Evolutionary conservation across 345 rosid species (phyloP).

Genomic region (Excoecaria agallocha): DNA sequence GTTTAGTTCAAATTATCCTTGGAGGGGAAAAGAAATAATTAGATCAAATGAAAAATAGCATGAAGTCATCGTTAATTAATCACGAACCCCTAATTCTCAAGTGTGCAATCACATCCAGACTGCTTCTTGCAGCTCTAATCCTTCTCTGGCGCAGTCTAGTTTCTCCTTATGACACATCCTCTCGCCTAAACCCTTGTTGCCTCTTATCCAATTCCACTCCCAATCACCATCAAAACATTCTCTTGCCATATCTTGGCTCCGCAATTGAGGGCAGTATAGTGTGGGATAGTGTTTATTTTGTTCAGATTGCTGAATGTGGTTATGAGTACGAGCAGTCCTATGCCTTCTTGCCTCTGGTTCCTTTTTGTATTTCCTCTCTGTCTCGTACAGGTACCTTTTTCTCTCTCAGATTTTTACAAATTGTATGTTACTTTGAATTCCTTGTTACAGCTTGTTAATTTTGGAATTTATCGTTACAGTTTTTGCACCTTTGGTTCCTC

Average conservation of each 20-base stretch:
- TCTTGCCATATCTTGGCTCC: slow-evolving; percentile 37
- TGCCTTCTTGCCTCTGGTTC: slow-evolving; percentile 88
- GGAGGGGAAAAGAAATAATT: neutral
- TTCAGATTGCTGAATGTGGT: slow-evolving; percentile 78
- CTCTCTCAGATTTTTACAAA: neutral
- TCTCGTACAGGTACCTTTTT: slow-evolving; percentile 55
- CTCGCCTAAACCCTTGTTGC: slow-evolving; percentile 58
- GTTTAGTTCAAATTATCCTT: neutral
- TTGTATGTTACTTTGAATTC: neutral
- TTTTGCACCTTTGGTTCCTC: slow-evolving; percentile 63
- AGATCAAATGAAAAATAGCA: neutral
- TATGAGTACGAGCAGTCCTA: slow-evolving; percentile 91
- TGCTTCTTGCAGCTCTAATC: slow-evolving; percentile 49
- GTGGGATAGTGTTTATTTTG: slow-evolving; percentile 87
- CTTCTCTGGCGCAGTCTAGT: slow-evolving; percentile 64
- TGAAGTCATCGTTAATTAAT: neutral
- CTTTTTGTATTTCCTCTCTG: slow-evolving; percentile 48
- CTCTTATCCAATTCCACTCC: slow-evolving; percentile 25
- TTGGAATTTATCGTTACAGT: slow-evolving; percentile 38
- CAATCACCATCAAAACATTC: slow-evolving; percentile 14
- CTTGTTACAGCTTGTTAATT: neutral
- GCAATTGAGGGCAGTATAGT: slow-evolving; percentile 57
- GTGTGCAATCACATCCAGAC: slow-evolving; percentile 54
- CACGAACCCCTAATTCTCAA: slow-evolving; percentile 40
- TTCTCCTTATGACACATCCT: slow-evolving; percentile 83